Evolutionary conservation across 2,329 filamentous ascomycete species (phyloP), one percentile per base, ranked within the genome.

Genomic region (Pseudogymnoascus sp.): DNA sequence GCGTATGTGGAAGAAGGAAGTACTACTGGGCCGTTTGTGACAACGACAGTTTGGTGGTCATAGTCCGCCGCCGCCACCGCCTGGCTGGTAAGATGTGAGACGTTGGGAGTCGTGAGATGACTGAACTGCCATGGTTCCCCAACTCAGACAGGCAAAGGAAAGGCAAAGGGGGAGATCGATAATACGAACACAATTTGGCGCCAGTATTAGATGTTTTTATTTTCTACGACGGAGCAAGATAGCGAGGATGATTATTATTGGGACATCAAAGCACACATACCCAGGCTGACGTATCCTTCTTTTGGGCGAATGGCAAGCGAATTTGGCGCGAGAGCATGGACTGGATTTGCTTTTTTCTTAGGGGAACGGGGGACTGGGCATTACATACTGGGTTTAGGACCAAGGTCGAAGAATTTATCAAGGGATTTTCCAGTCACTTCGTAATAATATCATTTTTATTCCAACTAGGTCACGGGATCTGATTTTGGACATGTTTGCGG

Each of bases 1-100:
- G 37, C 77, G 77, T 65, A 85, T 87, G 60, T 87, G 86, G 66
- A 78, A 82, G 68, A 85, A 84, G 72, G 82, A 85, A 69, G 72
- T 86, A 59, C 75, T 80, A 34, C 66, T 67, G 21, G 79, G 79
- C 1, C 72, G 75, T 21, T 68, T 82, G 28, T 82, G 65, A 75
- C n/a, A 63, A 56, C 49, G 49, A 56, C 28, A 56, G 46, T 16
- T 12, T n/a, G 43, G 21, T 49, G 43, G 21, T 34, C 25, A 36
- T 21, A 56, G 11, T 21, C 49, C 49, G 28, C 49, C 28, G n/a
- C 28, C 25, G 8, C 49, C 49, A 21, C 49, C 43, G 21, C 43
- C 28, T 18, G 16, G 49, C n/a, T 53, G 46, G 49, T 56, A 18
- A 56, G 16, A 21, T 56, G 46, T 18, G 23, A 56, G 16, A 36